phyloP scores from a whole-genome alignment of 108 stramenopile species.

The Skeletonema menzelii region DNA sequence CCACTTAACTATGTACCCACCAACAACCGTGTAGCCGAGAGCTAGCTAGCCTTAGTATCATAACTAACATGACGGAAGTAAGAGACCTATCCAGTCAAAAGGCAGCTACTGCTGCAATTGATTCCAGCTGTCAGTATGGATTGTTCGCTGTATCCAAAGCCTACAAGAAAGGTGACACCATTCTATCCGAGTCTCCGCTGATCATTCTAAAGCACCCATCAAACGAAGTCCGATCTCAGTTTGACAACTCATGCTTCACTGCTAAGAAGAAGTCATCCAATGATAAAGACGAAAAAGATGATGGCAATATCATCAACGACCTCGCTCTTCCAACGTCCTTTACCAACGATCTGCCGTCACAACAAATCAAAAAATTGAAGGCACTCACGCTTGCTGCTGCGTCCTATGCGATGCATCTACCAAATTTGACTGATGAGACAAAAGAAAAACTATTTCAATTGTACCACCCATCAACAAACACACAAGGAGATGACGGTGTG shows the following conservation, averaged over 20 bases:
- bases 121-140: constrained; percentile 33
- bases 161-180: constrained; percentile 65
- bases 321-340: constrained; percentile 30
- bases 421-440: constrained; percentile 7
- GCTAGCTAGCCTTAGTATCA: too few species aligned
- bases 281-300: constrained; percentile 8
- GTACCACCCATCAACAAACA: constrained; percentile 51
- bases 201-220: constrained; percentile 30
- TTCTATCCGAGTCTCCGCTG: constrained; percentile 62
- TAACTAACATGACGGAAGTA: constrained; percentile 62
- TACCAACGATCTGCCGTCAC: background rate
- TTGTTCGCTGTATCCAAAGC: constrained; percentile 68
- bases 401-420: constrained; percentile 32
- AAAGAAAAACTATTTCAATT: constrained; percentile 47
- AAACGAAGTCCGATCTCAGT: constrained; percentile 17
- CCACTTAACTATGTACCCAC: too few species aligned
- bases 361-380: constrained; percentile 47
- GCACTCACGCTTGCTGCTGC: constrained; percentile 72
- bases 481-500: constrained; percentile 9
- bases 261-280: background rate
- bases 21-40: too few species aligned
- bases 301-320: background rate
- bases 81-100: constrained; percentile 20
- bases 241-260: constrained; percentile 6
- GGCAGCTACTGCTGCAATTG: background rate